These are phyloP conservation scores for Rhododendron griersonianum DNA, from an alignment of 148 eudicot genomes.

Conservation along the genomic window DNA sequence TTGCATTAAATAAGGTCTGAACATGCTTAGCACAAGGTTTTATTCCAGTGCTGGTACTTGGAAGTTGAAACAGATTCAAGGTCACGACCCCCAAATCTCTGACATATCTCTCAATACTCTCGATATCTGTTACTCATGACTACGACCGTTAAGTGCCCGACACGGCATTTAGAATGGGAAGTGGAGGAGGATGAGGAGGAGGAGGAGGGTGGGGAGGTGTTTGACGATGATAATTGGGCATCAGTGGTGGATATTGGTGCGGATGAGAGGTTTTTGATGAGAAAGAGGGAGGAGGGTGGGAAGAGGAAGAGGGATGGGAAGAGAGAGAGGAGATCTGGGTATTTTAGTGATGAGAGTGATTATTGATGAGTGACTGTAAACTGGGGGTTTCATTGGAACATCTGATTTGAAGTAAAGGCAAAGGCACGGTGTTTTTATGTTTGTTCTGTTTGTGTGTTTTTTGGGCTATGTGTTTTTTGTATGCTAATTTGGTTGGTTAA, in stretches of 20 bases:
- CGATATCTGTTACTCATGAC: not conserved
- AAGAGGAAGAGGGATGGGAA: conserved; percentile 26
- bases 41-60: not conserved
- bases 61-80: not conserved
- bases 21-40: not conserved
- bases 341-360: conserved; percentile 86
- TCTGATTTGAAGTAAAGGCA: not conserved
- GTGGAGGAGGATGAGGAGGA: conserved; percentile 35
- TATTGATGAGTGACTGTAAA: conserved; percentile 44
- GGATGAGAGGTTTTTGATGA: conserved; percentile 57
- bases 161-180: not conserved
- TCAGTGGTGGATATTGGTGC: conserved; percentile 73
- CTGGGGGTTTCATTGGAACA: not conserved
- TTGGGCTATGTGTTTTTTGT: not conserved
- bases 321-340: conserved; percentile 55
- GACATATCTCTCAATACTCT: not conserved
- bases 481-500: not conserved
- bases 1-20: not conserved
- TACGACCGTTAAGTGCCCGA: not conserved
- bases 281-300: conserved; percentile 22
- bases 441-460: not conserved
- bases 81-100: not conserved
- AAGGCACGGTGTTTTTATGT: not conserved
- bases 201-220: conserved; percentile 30
- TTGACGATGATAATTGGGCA: conserved; percentile 87